A percentile compares a stretch with the other conserved stretches of the same genome.
phyloP scores from a whole-genome alignment of 2,329 filamentous ascomycete genomes.

The Aurifilum marmelostoma region DNA sequence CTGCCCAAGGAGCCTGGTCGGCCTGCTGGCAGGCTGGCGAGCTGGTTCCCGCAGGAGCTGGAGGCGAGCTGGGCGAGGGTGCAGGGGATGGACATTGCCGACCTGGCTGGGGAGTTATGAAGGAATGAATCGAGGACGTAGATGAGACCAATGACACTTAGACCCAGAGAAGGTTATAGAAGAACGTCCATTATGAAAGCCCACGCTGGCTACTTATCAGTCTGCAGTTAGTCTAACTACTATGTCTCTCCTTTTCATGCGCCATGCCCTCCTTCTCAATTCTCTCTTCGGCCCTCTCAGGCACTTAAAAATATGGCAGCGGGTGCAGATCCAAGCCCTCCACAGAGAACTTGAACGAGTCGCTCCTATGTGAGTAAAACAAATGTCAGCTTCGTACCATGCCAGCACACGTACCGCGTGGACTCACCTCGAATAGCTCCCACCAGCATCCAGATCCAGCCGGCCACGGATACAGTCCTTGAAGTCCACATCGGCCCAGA shows the following conservation, averaged over 20 bases:
- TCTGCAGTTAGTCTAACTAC: background rate
- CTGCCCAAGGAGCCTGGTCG: slow-evolving; percentile 39
- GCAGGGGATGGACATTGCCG: slow-evolving; percentile 41
- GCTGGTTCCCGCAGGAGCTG: slow-evolving; percentile 48
- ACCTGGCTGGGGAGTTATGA: slow-evolving; percentile 36
- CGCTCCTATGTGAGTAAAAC: slow-evolving; percentile 52
- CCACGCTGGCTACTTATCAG: background rate
- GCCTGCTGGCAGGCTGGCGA: slow-evolving; percentile 40
- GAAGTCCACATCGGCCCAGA: slow-evolving; percentile 78
- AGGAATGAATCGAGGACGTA: background rate
- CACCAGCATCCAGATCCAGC: slow-evolving; percentile 81
- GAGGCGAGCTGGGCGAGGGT: slow-evolving; percentile 40
- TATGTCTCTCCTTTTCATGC: background rate
- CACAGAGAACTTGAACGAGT: slow-evolving; percentile 64
- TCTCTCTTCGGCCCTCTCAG: background rate
- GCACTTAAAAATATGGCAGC: slow-evolving; percentile 49
- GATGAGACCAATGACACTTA: background rate
- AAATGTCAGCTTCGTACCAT: slow-evolving; percentile 23
- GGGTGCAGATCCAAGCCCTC: slow-evolving; percentile 61
- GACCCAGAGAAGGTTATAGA: no score
- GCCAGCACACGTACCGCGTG: background rate
- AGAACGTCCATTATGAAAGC: background rate
- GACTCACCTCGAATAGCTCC: slow-evolving; percentile 78
- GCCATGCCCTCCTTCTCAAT: background rate
- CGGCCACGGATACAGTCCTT: slow-evolving; percentile 84